Percentiles rank a stretch among this genome's conserved stretches.
phyloP scores from a whole-genome alignment of 139 green algal genomes.

The Asterochloris sp. region DNA sequence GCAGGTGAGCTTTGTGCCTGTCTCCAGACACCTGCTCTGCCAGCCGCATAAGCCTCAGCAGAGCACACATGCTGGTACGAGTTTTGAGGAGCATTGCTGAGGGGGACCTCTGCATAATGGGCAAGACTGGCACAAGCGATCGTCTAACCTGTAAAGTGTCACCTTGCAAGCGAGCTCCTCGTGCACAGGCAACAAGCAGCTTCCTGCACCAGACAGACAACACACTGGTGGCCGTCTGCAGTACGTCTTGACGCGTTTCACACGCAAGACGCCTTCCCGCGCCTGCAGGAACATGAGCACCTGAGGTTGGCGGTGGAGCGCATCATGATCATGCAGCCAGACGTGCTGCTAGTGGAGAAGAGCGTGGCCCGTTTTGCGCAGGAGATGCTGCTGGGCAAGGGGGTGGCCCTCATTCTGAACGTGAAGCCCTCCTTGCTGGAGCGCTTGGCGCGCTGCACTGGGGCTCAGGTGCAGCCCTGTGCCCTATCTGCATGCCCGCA shows the following conservation, averaged over 20 bases:
- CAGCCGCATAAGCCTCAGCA: no score
- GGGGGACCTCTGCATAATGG: no score
- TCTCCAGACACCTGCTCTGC: background rate
- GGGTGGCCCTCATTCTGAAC: constrained; percentile 64
- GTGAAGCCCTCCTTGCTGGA: constrained; percentile 69
- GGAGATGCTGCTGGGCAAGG: constrained; percentile 57
- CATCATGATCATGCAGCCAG: constrained; percentile 47
- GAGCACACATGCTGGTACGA: no score
- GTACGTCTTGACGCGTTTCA: no score
- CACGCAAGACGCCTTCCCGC: no score
- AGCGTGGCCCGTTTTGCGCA: constrained; percentile 65
- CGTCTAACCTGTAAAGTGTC: no score
- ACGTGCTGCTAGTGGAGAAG: constrained; percentile 78
- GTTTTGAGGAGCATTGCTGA: no score
- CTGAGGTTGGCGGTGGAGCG: constrained; percentile 51
- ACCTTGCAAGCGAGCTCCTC: no score
- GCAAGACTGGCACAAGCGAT: no score
- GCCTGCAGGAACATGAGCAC: constrained; percentile 52
- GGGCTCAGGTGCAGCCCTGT: constrained; percentile 33
- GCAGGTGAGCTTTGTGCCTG: constrained; percentile 25
- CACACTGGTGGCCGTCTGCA: no score
- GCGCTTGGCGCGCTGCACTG: constrained; percentile 59
- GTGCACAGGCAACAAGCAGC: no score
- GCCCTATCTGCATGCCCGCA: background rate
- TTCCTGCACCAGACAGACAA: no score